Percentiles rank a stretch among this genome's conserved stretches.
phyloP scores from a whole-genome alignment of 2,329 filamentous ascomycete genomes.

The Aspergillus sp. region DNA sequence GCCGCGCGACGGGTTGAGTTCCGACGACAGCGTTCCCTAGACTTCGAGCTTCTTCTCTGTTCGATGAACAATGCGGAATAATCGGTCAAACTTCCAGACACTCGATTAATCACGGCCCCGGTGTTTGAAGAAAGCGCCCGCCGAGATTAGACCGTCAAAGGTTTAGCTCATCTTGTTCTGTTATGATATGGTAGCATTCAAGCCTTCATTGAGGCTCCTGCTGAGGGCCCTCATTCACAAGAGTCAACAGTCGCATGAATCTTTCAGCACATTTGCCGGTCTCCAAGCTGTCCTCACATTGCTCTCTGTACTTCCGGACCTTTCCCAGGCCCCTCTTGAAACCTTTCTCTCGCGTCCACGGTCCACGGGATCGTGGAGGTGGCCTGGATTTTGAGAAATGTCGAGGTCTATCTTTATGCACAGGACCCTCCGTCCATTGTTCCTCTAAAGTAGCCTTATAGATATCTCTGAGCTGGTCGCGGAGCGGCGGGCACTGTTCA shows the following conservation, averaged over 20 bases:
- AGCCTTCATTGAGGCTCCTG: conserved; percentile 8
- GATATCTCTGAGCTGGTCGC: conserved; percentile 42
- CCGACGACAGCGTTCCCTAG: neutral
- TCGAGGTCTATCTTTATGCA: conserved; percentile 23
- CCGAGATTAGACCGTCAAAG: neutral
- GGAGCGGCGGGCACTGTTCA: conserved; percentile 38
- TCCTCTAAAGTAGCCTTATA: conserved; percentile 42
- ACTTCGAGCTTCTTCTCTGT: neutral
- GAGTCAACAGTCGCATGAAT: conserved; percentile 37
- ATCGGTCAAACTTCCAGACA: neutral
- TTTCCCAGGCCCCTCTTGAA: conserved; percentile 43
- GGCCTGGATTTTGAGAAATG: conserved; percentile 28
- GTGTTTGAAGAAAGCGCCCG: neutral
- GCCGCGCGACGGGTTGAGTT: neutral
- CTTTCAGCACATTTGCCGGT: conserved; percentile 34
- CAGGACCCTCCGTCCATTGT: conserved; percentile 39
- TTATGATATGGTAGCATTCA: neutral
- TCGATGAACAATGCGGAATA: neutral
- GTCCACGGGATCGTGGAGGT: conserved; percentile 31
- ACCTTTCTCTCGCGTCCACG: conserved; percentile 44
- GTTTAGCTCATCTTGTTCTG: neutral
- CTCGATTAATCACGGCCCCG: neutral
- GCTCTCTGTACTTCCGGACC: conserved; percentile 38
- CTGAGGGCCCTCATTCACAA: conserved; percentile 27
- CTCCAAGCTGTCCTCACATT: conserved; percentile 36